Base-by-base conservation (phyloP, 2,329 filamentous ascomycete species). In the Hawksworthiomyces lignivorus region DNA sequence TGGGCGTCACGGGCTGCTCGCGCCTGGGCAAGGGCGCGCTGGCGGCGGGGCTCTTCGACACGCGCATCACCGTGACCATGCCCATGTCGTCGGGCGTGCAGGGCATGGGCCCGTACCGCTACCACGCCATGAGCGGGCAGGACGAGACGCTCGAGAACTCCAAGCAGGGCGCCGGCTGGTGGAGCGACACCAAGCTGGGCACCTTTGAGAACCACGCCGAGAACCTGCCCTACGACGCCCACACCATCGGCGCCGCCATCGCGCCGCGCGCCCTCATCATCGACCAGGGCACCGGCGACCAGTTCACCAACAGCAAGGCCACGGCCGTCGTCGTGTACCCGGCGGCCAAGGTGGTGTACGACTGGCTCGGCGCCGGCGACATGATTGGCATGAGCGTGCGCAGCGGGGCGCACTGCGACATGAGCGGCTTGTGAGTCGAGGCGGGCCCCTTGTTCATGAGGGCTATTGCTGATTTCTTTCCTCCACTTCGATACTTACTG, bases 31-130 rank as follows among this genome's bases (percentile, higher is more conserved):
- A 75, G 49, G 72, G 68, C 12, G 70, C 72, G 5, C 61, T 75
- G 1, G 68, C 72, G 6, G 70, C 71, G 1, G 70, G 69, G 0
- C 64, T 73, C 2, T 62, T 75, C 30, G 72, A 75, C 53, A 52
- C 54, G 33, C 70, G 71, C 39, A 69, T 75, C 52, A 69, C 71
- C 20, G 60, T 75, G n/a, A 72, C 69, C 31, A 67, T 75, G 55
- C 70, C 71, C 11, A 73, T 75, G 61, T 71, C 72, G 49, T 70
- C 69, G 27, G 72, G 72, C n/a, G 67, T 73, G 17, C 72, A 73
- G 49, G 72, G 72, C n/a, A 54, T 68, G 11, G 71, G 70, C 0
- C 73, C 71, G 45, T 75, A 73, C 62, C 67, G 70, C 24, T 64
- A 68, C 53, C 63, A 65, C 49, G 58, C 54, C 17, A 54, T 72